Percentiles rank a stretch among this genome's conserved stretches.
These are phyloP conservation scores for Podosphaera leucotricha DNA, from an alignment of 2,329 filamentous ascomycete species.

Conservation along the genomic window DNA sequence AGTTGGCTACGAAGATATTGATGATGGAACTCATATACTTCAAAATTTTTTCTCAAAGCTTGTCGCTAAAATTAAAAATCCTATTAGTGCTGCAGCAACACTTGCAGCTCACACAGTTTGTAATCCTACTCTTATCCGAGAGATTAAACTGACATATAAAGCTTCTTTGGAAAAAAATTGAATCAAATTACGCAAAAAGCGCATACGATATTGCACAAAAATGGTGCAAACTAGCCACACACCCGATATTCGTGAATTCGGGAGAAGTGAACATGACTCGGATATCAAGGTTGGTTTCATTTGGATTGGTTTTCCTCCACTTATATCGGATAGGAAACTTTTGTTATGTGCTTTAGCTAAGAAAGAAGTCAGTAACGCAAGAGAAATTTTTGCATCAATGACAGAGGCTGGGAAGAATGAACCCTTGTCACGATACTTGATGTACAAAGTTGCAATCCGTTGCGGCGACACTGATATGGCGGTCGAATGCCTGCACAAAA, in stretches of 20 bases:
- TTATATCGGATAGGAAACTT: conserved; percentile 32
- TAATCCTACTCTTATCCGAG: conserved; percentile 1
- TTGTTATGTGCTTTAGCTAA: conserved; percentile 43
- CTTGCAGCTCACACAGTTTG: conserved; percentile 43
- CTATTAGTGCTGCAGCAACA: conserved; percentile 35
- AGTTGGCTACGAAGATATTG: conserved; percentile 21
- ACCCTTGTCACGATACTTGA: conserved; percentile 44
- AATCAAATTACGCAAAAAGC: conserved; percentile 28
- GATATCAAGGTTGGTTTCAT: conserved; percentile 31
- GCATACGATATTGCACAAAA: conserved; percentile 30
- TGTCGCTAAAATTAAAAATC: conserved; percentile 20
- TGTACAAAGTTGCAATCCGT: conserved; percentile 49
- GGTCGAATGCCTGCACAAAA: conserved; percentile 34
- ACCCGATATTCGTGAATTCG: conserved; percentile 39
- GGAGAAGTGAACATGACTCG: conserved; percentile 44
- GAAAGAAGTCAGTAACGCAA: conserved; percentile 29
- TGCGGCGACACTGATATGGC: conserved; percentile 32
- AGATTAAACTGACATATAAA: conserved; percentile 17
- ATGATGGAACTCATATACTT: conserved; percentile 18
- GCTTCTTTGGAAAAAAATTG: conserved; percentile 66
- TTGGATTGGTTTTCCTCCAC: neutral
- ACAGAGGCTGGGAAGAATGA: conserved; percentile 31
- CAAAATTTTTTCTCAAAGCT: conserved; percentile 23
- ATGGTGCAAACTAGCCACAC: conserved; percentile 51
- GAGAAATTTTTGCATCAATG: conserved; percentile 33